Percentiles rank a stretch among this genome's conserved stretches.
Conservation (phyloP, 352 stramenopile species). For the Globisporangium cystogenes region DNA sequence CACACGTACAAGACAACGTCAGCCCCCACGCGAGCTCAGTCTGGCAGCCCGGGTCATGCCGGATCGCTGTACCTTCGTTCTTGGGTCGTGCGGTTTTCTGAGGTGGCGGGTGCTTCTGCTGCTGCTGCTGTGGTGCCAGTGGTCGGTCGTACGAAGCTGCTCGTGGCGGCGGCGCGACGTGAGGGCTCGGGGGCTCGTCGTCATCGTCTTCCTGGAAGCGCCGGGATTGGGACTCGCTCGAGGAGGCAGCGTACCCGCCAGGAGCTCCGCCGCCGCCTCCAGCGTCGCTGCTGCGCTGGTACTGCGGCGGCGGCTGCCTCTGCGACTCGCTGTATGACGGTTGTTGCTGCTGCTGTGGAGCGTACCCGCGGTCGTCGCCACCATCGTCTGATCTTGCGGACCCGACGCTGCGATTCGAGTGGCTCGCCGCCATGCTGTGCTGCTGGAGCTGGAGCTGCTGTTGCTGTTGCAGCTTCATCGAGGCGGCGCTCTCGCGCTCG, state of each 20-base stretch:
- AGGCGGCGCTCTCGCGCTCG: conserved; percentile 44
- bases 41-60: conserved; percentile 3
- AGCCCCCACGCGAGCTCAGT: conserved; percentile 10
- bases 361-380: conserved; percentile 15
- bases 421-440: conserved; percentile 7
- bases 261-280: conserved; percentile 3
- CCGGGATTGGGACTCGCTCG: conserved; percentile 11
- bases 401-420: conserved; percentile 12
- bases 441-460: conserved; percentile 2
- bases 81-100: conserved; percentile 34
- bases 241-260: background rate
- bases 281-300: conserved; percentile 19
- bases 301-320: conserved; percentile 25
- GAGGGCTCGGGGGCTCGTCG: conserved; percentile 26
- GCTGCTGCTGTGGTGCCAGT: conserved; percentile 6
- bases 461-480: conserved; percentile 23
- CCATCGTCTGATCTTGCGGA: conserved; percentile 26
- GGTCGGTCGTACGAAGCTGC: conserved; percentile 30
- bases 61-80: conserved; percentile 50
- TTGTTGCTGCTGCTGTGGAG: conserved; percentile 29
- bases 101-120: conserved; percentile 16
- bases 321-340: conserved; percentile 13
- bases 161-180: conserved; percentile 25
- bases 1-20: conserved; percentile 9
- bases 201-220: conserved; percentile 19